A percentile compares a stretch with the other conserved stretches of the same genome.
phyloP scores from a whole-genome alignment of 352 stramenopile species.

The Phytophthora sp. region DNA sequence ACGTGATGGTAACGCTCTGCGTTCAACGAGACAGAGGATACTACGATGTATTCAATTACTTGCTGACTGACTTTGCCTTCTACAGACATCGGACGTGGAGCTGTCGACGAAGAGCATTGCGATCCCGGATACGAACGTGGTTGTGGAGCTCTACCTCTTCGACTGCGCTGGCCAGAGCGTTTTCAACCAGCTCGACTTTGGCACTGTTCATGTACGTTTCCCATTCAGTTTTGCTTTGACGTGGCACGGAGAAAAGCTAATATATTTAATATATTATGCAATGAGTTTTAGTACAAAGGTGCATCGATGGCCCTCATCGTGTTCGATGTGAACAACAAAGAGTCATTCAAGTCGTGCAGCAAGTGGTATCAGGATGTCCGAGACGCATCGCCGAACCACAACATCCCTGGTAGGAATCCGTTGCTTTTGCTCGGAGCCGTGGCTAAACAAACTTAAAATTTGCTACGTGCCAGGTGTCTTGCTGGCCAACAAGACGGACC shows the following conservation, averaged over 20 bases:
- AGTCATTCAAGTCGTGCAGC: slow-evolving; percentile 84
- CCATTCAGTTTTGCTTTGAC: neutral
- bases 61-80: neutral
- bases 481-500: slow-evolving; percentile 80
- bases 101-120: slow-evolving; percentile 90
- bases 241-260: neutral
- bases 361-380: slow-evolving; percentile 88
- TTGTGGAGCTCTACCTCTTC: slow-evolving; percentile 95
- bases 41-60: neutral
- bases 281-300: slow-evolving; percentile 60
- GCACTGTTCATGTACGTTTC: slow-evolving; percentile 66
- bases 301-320: slow-evolving; percentile 79
- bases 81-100: slow-evolving; percentile 89
- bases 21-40: neutral
- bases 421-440: neutral
- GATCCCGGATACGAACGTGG: slow-evolving; percentile 89
- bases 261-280: neutral
- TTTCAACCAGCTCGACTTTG: slow-evolving; percentile 94
- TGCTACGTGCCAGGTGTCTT: slow-evolving; percentile 61
- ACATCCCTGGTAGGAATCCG: slow-evolving; percentile 58
- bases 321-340: slow-evolving; percentile 89
- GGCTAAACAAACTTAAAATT: neutral
- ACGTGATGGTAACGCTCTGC: slow-evolving; percentile 87
- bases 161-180: slow-evolving; percentile 93
- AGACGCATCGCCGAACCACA: slow-evolving; percentile 74